Percentiles rank a stretch among this genome's conserved stretches.
These are phyloP conservation scores for Aleurites moluccanus DNA, from an alignment of 441 rosid species.

Conservation along the genomic window DNA sequence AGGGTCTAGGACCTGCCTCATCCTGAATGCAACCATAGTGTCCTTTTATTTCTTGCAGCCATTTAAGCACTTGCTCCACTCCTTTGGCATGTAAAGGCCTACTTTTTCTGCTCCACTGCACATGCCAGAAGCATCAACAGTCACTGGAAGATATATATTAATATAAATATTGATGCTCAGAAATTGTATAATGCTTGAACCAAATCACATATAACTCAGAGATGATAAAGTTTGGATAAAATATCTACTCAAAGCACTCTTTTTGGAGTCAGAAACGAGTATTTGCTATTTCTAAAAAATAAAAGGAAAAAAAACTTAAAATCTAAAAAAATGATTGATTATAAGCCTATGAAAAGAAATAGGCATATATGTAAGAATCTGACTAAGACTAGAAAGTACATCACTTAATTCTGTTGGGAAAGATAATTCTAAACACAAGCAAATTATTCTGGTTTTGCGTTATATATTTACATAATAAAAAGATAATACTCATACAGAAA, in stretches of 20 bases:
- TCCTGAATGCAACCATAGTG: conserved; percentile 44
- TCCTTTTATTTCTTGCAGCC: conserved; percentile 64
- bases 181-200: neutral
- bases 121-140: conserved; percentile 18
- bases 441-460: neutral
- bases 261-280: neutral
- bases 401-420: neutral
- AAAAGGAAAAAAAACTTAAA: neutral
- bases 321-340: neutral
- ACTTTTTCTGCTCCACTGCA: conserved; percentile 86
- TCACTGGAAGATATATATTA: neutral
- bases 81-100: conserved; percentile 86
- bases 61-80: conserved; percentile 68
- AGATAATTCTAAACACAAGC: neutral
- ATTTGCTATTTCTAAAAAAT: neutral
- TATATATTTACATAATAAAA: neutral
- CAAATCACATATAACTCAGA: neutral
- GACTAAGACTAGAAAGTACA: neutral
- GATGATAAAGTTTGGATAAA: conserved; percentile 5
- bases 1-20: conserved; percentile 65
- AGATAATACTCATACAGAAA: neutral
- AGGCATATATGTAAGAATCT: neutral
- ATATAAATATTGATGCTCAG: neutral
- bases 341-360: neutral
- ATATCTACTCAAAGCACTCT: neutral